phyloP scores from a whole-genome alignment of 108 stramenopile genomes.

The Stephanodiscus minutulus region DNA sequence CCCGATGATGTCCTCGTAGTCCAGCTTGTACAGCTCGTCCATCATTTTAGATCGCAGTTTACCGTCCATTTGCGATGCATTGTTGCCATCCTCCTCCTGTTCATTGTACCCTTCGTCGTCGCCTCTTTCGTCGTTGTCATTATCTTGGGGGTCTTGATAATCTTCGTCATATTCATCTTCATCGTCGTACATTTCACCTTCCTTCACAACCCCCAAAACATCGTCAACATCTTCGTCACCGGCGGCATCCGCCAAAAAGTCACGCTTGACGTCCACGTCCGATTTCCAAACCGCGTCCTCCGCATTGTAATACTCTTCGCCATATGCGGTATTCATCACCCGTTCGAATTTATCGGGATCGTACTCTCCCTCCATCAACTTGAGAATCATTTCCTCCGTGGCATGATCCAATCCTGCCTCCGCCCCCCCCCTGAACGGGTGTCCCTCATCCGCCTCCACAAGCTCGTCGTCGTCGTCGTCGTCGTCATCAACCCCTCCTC shows the following conservation, averaged over 20 bases:
- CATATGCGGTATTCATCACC: conserved; percentile 87
- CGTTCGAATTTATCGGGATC: conserved; percentile 93
- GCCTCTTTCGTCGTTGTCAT: conserved; percentile 61
- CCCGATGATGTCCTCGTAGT: conserved; percentile 98
- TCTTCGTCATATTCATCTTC: conserved; percentile 37
- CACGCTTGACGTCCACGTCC: conserved; percentile 70
- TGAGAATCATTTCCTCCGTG: conserved; percentile 76
- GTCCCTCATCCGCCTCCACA: neutral
- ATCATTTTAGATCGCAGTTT: conserved; percentile 75
- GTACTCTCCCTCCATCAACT: conserved; percentile 94
- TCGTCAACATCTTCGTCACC: conserved; percentile 58
- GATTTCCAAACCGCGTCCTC: conserved; percentile 87
- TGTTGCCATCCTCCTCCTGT: conserved; percentile 16
- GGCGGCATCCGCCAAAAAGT: conserved; percentile 51
- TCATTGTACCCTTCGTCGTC: conserved; percentile 49
- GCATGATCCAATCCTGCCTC: conserved; percentile 23
- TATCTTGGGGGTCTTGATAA: conserved; percentile 59
- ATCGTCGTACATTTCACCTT: conserved; percentile 76
- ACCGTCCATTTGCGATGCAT: conserved; percentile 60
- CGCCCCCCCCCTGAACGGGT: neutral
- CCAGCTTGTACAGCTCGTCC: conserved; percentile 97
- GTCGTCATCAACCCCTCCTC: conserved; percentile 7
- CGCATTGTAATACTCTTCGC: conserved; percentile 92
- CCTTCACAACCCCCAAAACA: conserved; percentile 61
- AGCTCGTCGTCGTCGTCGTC: conserved; percentile 2